Evolutionary conservation across 257 asterid species (phyloP).

Genomic region (Phtheirospermum japonicum): DNA sequence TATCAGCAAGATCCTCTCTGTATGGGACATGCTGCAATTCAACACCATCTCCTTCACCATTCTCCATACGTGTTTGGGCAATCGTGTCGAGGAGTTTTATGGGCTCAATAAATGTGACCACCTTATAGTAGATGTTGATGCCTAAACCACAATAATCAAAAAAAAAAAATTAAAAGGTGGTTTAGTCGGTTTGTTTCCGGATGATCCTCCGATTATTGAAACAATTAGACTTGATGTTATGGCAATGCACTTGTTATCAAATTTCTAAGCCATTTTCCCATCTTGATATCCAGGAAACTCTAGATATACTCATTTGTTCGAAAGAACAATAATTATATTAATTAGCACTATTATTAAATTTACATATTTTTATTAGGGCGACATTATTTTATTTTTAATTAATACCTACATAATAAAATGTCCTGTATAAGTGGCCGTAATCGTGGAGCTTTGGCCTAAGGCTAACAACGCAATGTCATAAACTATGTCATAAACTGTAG

Average conservation of each 20-base stretch:
- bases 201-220: no score
- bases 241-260: conserved; percentile 65
- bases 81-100: conserved; percentile 34
- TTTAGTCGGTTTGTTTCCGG: no score
- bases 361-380: not conserved
- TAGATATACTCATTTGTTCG: conserved; percentile 20
- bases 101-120: conserved; percentile 55
- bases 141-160: conserved; percentile 69
- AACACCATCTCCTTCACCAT: conserved; percentile 26
- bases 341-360: no score
- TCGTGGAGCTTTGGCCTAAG: conserved; percentile 92
- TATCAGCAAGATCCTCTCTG: conserved; percentile 10
- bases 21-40: conserved; percentile 15
- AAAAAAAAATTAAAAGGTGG: no score
- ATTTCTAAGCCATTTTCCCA: conserved; percentile 73
- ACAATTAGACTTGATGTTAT: no score
- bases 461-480: conserved; percentile 86
- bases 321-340: no score
- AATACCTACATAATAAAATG: conserved; percentile 89
- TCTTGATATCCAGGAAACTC: conserved; percentile 85
- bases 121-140: conserved; percentile 71
- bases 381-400: not conserved
- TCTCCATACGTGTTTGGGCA: conserved; percentile 38
- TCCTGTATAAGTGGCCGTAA: conserved; percentile 94
- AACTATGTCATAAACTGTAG: conserved; percentile 65